Base-by-base conservation (phyloP, 805 yeast species). In the Lipomyces yamanashiensis region DNA sequence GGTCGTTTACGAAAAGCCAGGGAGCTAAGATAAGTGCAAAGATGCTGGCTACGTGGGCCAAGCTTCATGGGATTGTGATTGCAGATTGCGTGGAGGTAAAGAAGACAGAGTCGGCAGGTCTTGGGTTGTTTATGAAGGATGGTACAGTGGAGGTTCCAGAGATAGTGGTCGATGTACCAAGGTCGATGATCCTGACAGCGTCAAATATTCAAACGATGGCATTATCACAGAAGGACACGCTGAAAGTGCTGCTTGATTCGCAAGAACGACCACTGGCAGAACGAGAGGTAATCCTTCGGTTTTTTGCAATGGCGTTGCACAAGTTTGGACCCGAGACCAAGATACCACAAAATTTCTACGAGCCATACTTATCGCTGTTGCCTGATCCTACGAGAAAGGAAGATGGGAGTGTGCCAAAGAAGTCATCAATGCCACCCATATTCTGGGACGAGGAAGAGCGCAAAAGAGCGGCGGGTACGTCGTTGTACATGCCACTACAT, bases 251-350 rank as follows among this genome's bases (percentile, higher is more conserved):
- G 51, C 21, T 33, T 12, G 28, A 28, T 15, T 13, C 44, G 37
- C 48, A 13, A 2, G 59, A 47, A 10, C 13, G 37, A 34, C 15
- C 37, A 36, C 58, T 59, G 41, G 13, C 45, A 8, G 45, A 49
- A 28, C 63, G 58, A 21, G 64, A 59, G 45, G 36, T 45, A 5
- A 59, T 65, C 7, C 34, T 51, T 15, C 58, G 68, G 34, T 65
- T 65, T 41, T 45, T 65, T 13, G 37, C 59, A 23, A 58, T 40
- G 21, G 17, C 59, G 13, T 39, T 63, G 50, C 67, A 65, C 48
- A 23, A 45, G 57, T 61, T 44, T 34, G 34, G 21, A 0, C 8
- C 41, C 6, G 41, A 10, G 15, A 36, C 45, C 7, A 28, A 33
- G 48, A 13, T 40, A 12, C 40, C 57, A 21, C 39, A 17, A 1